phyloP scores from a whole-genome alignment of 805 yeast species.

The Maudiozyma saulgeensis region DNA sequence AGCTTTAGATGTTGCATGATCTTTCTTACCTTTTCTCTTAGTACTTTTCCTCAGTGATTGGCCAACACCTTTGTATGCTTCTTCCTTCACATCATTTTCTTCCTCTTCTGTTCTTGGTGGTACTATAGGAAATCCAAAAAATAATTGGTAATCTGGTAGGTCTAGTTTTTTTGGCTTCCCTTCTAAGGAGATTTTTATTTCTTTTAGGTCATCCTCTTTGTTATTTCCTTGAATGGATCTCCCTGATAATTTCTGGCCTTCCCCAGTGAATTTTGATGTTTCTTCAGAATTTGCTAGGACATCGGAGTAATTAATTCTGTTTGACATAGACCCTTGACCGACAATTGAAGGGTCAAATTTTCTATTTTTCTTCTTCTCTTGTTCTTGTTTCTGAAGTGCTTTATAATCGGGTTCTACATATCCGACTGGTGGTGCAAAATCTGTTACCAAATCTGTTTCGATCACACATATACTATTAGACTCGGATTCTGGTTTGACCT shows the following conservation, averaged over 20 bases:
- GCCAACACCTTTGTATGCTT: slow-evolving; percentile 55
- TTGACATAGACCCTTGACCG: slow-evolving; percentile 68
- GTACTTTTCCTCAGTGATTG: slow-evolving; percentile 61
- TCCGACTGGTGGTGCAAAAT: slow-evolving; percentile 98
- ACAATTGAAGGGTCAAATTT: slow-evolving; percentile 24
- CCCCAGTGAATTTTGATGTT: slow-evolving; percentile 39
- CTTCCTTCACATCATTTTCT: slow-evolving; percentile 9
- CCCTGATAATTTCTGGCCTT: slow-evolving; percentile 67
- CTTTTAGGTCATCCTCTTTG: slow-evolving; percentile 12
- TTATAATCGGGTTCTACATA: slow-evolving; percentile 83
- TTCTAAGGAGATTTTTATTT: slow-evolving; percentile 39
- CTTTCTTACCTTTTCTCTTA: slow-evolving; percentile 55
- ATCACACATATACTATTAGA: slow-evolving; percentile 78
- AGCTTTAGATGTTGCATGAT: slow-evolving; percentile 44
- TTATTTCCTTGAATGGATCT: slow-evolving; percentile 19
- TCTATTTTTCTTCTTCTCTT: slow-evolving; percentile 28
- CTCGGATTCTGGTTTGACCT: slow-evolving; percentile 67
- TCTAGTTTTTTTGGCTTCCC: slow-evolving; percentile 64
- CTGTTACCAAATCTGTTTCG: slow-evolving; percentile 94
- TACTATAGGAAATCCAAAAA: slow-evolving; percentile 81
- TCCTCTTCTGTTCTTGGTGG: slow-evolving; percentile 35
- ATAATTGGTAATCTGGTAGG: slow-evolving; percentile 77
- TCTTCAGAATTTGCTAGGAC: slow-evolving; percentile 37
- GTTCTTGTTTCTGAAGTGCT: slow-evolving; percentile 21
- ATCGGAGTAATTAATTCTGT: slow-evolving; percentile 46